Base-by-base conservation (phyloP, 352 stramenopile species). In the Stramenopiles sp. region DNA sequence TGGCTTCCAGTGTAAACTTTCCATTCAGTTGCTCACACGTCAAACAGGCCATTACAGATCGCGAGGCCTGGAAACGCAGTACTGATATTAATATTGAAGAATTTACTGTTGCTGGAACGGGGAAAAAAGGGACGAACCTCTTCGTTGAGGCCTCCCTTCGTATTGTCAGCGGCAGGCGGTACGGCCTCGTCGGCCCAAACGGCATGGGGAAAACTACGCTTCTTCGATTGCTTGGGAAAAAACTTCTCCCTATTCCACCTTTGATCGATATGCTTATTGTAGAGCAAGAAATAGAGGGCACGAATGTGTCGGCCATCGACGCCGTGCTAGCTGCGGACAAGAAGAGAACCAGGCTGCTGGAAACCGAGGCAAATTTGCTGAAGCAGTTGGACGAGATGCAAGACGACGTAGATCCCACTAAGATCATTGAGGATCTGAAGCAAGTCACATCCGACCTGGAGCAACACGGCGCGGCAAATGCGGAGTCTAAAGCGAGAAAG, bases 221-320 rank as follows among this genome's bases (percentile, higher is more conserved):
- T 80, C 95, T 98, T 90, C 95, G 97, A 85, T 93, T 95, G 29
- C 84, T 99, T n/a, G 95, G 94, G 31, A 94, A 94, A 39, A 87
- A 95, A 30, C 92, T 93, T 25, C 88, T 98, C 80, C 94, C 92
- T 33, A 98, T 98, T 83, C 94, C 94, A 1, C 91, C 95, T 1
- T 93, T 87, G 32, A 98, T 98, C 86, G 94, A 98, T 85, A 96
- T 97, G 67, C 98, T 97, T 86, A 94, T 97, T 84, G 85, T 98
- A 1, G 96, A 95, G 86, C 92, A 98, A 86, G 95, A 98, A 86
- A 92, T 98, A 81, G 93, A 98, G 85, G 89, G 94, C 25, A 95
- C 87, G 82, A 93, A 95, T 30, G 91, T 97, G 84, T 97, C 93
- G 30, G 94, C 95, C 0, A 86, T 98, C 0, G 93, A 98, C 80